Percentiles rank a stretch among this genome's conserved stretches.
phyloP scores from a whole-genome alignment of 306 rosid genomes.

The Pachyrhizus erosus region DNA sequence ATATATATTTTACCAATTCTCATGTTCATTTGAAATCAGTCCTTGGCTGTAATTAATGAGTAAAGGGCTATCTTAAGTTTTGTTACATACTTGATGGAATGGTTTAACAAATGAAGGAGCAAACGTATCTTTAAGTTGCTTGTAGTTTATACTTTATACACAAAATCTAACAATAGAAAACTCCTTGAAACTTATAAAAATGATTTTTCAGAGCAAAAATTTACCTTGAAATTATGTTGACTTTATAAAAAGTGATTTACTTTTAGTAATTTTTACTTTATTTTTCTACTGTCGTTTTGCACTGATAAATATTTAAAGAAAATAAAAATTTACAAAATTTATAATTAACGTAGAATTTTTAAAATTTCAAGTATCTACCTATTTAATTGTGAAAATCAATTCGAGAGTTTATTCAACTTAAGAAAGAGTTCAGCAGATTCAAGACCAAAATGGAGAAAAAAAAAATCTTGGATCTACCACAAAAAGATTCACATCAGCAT shows the following conservation, averaged over 20 bases:
- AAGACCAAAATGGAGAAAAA: background rate
- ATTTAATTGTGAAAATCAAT: background rate
- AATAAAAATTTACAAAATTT: background rate
- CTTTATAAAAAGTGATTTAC: background rate
- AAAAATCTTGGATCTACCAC: too few relatives aligned
- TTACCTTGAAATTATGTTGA: background rate
- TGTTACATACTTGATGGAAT: background rate
- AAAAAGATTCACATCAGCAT: background rate
- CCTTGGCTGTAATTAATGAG: background rate
- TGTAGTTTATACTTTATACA: background rate
- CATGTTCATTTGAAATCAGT: background rate
- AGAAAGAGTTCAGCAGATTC: background rate
- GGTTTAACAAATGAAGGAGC: background rate
- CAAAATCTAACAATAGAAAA: background rate
- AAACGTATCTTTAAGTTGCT: background rate
- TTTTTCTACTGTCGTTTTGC: background rate
- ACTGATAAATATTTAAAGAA: background rate
- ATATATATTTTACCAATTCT: background rate
- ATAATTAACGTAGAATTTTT: background rate
- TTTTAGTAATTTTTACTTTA: background rate
- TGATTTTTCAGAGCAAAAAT: background rate
- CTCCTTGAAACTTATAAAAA: background rate
- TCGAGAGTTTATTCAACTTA: background rate
- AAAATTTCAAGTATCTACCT: background rate
- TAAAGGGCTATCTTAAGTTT: background rate